Evolutionary conservation across 345 rosid genomes (phyloP).

Genomic region (Lepidium sativum): DNA sequence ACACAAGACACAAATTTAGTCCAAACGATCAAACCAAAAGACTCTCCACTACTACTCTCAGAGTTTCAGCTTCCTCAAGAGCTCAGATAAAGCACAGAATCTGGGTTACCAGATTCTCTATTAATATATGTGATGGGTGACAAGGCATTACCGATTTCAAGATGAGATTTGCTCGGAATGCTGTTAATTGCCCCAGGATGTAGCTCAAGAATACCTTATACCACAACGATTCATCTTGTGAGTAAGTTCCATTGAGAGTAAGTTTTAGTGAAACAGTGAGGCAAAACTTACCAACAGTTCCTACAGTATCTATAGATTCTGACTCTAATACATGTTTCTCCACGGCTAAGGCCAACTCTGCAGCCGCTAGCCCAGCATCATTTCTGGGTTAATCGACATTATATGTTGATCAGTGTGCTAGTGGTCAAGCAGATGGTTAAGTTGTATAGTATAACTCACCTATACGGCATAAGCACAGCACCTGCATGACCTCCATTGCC

Average conservation of each 20-base stretch:
- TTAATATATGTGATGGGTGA: background rate
- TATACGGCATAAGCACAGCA: slow-evolving; percentile 83
- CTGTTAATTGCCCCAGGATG: slow-evolving; percentile 98
- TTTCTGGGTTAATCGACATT: slow-evolving; percentile 38
- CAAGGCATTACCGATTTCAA: slow-evolving; percentile 65
- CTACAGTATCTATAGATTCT: slow-evolving; percentile 87
- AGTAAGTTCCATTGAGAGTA: background rate
- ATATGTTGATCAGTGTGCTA: background rate
- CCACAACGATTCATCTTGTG: background rate
- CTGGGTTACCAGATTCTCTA: background rate
- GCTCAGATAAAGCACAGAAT: background rate
- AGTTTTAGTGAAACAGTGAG: background rate
- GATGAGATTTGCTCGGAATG: slow-evolving; percentile 89
- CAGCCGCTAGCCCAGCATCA: slow-evolving; percentile 96
- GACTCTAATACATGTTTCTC: slow-evolving; percentile 84
- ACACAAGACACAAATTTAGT: background rate
- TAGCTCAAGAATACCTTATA: slow-evolving; percentile 66
- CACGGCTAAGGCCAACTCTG: slow-evolving; percentile 83
- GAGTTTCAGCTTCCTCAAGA: background rate
- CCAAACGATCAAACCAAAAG: background rate
- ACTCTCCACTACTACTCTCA: background rate
- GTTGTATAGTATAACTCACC: slow-evolving; percentile 34
- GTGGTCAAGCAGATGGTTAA: background rate
- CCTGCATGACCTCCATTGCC: slow-evolving; percentile 98
- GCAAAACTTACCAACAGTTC: slow-evolving; percentile 68